phyloP scores from a whole-genome alignment of 1,284 basidiomycete genomes.

The Tilletiopsis washingtonensis region DNA sequence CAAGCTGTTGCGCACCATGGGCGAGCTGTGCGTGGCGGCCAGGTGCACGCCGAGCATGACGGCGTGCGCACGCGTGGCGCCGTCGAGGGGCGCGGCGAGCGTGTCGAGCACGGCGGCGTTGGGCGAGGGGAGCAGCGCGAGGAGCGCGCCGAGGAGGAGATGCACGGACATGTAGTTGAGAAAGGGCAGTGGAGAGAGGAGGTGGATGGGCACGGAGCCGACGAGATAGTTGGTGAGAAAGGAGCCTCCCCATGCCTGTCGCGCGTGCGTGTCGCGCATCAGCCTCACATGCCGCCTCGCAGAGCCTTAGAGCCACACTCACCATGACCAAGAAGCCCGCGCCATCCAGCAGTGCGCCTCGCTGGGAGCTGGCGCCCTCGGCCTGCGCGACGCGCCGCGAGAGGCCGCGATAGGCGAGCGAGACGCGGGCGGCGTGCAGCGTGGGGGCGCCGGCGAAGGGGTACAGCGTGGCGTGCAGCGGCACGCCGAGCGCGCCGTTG shows the following conservation, averaged over 20 bases:
- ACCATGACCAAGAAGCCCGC: constrained; percentile 38
- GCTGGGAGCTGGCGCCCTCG: no score
- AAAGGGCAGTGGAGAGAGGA: constrained; percentile 25
- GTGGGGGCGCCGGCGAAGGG: constrained; percentile 27
- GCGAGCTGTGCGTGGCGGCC: constrained; percentile 18
- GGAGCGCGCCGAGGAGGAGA: constrained; percentile 6
- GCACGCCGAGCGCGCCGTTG: constrained; percentile 17
- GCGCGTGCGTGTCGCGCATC: background rate
- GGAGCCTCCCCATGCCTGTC: constrained; percentile 29
- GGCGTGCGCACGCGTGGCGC: constrained; percentile 25
- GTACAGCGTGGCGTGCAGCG: constrained; percentile 24
- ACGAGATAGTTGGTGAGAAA: constrained; percentile 27
- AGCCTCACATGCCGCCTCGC: background rate
- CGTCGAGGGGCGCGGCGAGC: constrained; percentile 24
- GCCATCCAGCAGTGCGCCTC: no score
- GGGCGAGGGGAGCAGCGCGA: constrained; percentile 8
- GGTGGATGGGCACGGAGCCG: constrained; percentile 22
- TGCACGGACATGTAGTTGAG: constrained; percentile 35
- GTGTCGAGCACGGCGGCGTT: constrained; percentile 20
- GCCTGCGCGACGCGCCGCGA: no score
- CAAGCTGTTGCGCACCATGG: constrained; percentile 10
- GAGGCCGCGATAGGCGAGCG: constrained; percentile 24
- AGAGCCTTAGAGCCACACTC: no score
- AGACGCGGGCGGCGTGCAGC: constrained; percentile 28
- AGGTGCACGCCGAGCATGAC: constrained; percentile 22